A percentile compares a stretch with the other conserved stretches of the same genome.
phyloP scores from a whole-genome alignment of 129 eudicot genomes.

The Chrysanthemum makinoi region DNA sequence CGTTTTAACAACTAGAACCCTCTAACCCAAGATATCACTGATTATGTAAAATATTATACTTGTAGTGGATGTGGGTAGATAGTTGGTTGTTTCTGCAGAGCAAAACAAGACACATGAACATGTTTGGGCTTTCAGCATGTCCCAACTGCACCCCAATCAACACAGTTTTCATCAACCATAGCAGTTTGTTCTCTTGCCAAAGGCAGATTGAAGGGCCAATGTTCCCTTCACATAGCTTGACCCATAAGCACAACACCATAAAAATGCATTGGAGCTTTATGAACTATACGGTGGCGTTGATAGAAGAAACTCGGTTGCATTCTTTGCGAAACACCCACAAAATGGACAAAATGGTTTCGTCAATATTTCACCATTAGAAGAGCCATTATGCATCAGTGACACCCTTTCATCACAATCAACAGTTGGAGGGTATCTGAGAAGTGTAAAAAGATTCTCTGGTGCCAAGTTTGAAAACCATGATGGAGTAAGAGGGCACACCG shows the following conservation, averaged over 20 bases:
- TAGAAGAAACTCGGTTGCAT: slow-evolving; percentile 60
- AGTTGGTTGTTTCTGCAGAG: no score
- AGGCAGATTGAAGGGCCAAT: not conserved
- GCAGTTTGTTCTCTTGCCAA: no score
- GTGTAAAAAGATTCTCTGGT: slow-evolving; percentile 42
- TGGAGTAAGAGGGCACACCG: slow-evolving; percentile 58
- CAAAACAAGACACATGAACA: no score
- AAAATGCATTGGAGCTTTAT: slow-evolving; percentile 2
- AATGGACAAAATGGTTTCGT: slow-evolving; percentile 70
- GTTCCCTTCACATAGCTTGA: not conserved
- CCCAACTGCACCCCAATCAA: no score
- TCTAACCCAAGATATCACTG: no score
- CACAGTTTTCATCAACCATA: no score
- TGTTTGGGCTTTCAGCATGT: no score
- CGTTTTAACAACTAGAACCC: no score
- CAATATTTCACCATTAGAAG: slow-evolving; percentile 10
- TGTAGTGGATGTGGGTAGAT: no score
- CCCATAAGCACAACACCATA: not conserved
- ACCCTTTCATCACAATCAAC: not conserved
- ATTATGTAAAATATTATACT: no score
- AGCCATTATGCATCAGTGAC: slow-evolving; percentile 13
- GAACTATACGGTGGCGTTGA: slow-evolving; percentile 54
- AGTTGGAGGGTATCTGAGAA: slow-evolving; percentile 41
- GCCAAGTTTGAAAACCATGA: slow-evolving; percentile 68
- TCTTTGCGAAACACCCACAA: slow-evolving; percentile 82